These are phyloP conservation scores for Quercus mongolica DNA, from an alignment of 306 rosid genomes.

Conservation along the genomic window DNA sequence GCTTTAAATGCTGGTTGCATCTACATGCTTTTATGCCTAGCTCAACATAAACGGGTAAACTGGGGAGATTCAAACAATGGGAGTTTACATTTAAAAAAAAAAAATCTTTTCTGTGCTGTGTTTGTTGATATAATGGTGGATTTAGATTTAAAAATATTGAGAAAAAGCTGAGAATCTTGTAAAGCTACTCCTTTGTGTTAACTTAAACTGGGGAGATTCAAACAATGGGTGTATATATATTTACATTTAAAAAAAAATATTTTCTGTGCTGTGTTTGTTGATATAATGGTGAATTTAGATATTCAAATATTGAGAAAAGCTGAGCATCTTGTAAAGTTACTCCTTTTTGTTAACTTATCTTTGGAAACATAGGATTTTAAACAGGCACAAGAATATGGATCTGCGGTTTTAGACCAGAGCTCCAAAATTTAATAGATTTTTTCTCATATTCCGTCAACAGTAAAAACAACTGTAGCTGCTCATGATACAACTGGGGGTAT, in stretches of 20 bases:
- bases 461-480: constrained; percentile 61
- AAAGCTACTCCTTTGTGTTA: neutral
- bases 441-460: constrained; percentile 29
- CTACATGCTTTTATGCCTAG: too few relatives aligned
- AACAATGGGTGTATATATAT: neutral
- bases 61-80: too few relatives aligned
- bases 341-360: neutral
- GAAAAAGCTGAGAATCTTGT: neutral
- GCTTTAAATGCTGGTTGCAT: too few relatives aligned
- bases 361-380: neutral
- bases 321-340: neutral
- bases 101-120: too few relatives aligned
- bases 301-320: neutral
- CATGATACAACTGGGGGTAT: constrained; percentile 95
- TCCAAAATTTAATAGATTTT: neutral
- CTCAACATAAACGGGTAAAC: too few relatives aligned
- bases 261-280: neutral
- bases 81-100: too few relatives aligned
- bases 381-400: neutral
- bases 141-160: neutral
- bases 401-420: neutral
- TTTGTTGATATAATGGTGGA: neutral
- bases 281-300: neutral
- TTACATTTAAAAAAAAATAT: neutral
- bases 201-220: too few relatives aligned